Evolutionary conservation across 1,284 basidiomycete genomes (phyloP), one percentile per base, ranked within the genome.

Genomic region (Acaromyces ingoldii): DNA sequence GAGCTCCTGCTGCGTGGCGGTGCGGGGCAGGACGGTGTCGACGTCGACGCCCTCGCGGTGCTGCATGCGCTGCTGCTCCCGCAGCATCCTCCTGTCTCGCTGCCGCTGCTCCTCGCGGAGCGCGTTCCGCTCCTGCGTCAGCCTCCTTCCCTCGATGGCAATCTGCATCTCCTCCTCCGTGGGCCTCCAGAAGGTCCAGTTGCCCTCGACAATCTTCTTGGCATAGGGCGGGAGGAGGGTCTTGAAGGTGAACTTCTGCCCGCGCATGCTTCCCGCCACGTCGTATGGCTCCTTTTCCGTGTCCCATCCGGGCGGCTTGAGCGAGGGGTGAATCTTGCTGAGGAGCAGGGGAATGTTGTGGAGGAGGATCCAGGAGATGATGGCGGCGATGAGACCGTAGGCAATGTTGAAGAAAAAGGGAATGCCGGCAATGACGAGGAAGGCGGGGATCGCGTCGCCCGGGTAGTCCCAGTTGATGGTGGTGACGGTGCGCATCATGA

Each of bases 391-490:
- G 69, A 91, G 84, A 64, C 89, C 89, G 74, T 91, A 91, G 26
- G 89, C 87, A 71, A 91, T 90, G 80, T 85, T 88, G 70, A 58
- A 72, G 57, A 64, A 62, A 44, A 71, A 65, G 9, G 67, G 67
- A 38, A 56, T 48, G 44, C 37, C 47, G 30, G 60, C 57, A 40
- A 66, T 67, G 49, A 38, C 70, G 47, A 67, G 36, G 38, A 60
- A 66, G 3, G 62, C 63, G 1, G 89, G 89, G 2, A 91, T 82
- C 13, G 87, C 83, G 74, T 92, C 89, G 25, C 89, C 70, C 7
- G 88, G 36, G 85, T 81, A 92, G 71, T 85, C 81, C 89, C 89
- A 92, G 77, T 91, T 91, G 77, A 92, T 86, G 53, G 88, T 85
- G 34, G 84, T 81, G 11, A 88, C 86, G 70, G 89, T 91, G 68